Percentiles rank a stretch among this genome's conserved stretches.
phyloP scores from a whole-genome alignment of 2,329 filamentous ascomycete genomes.

The Raffaelea albimanens region DNA sequence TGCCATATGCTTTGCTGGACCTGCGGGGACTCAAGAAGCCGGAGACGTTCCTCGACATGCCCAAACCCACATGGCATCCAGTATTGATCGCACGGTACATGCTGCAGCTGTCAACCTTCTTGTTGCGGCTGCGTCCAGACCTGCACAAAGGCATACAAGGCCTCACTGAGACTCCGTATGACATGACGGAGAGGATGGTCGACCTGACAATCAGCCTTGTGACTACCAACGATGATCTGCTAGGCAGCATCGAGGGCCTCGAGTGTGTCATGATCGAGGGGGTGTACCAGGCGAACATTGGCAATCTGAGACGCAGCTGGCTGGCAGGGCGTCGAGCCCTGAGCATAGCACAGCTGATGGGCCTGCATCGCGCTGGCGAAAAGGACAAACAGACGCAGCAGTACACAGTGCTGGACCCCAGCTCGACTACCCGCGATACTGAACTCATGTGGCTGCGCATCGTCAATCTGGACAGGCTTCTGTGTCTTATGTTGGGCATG shows the following conservation, averaged over 20 bases:
- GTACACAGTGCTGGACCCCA: slow-evolving; percentile 17
- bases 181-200: slow-evolving; percentile 2
- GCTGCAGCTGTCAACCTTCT: slow-evolving; percentile 19
- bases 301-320: slow-evolving; percentile 35
- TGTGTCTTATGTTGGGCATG: slow-evolving; percentile 27
- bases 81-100: slow-evolving; percentile 20
- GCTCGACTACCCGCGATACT: slow-evolving; percentile 18
- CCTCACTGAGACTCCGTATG: not conserved
- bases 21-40: not conserved
- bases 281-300: slow-evolving; percentile 34
- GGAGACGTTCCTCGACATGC: not conserved
- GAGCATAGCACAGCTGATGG: slow-evolving; percentile 14
- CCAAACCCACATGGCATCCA: slow-evolving; percentile 14
- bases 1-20: not conserved
- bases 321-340: slow-evolving; percentile 32
- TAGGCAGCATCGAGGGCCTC: slow-evolving; percentile 34
- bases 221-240: slow-evolving; percentile 34
- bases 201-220: slow-evolving; percentile 20
- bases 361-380: not conserved
- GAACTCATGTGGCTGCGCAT: slow-evolving; percentile 35
- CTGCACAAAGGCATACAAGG: not conserved
- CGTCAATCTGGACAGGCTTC: slow-evolving; percentile 33
- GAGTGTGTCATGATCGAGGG: slow-evolving; percentile 39
- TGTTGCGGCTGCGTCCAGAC: slow-evolving; percentile 18
- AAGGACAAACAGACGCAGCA: slow-evolving; percentile 2